phyloP scores from a whole-genome alignment of 1,284 basidiomycete species.

The Gymnopus androsaceus region DNA sequence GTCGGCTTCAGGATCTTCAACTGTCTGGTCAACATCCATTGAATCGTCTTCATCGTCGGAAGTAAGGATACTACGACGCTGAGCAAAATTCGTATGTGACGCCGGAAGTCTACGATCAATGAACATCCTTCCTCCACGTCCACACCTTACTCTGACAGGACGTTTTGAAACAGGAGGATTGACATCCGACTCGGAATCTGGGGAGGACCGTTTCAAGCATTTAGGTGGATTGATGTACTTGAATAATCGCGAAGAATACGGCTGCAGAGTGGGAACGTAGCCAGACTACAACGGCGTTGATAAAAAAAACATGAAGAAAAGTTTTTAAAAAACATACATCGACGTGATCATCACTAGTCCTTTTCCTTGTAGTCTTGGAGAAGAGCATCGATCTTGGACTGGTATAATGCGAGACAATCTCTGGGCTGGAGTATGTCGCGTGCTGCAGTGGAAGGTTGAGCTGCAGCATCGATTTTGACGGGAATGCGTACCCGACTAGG shows the following conservation, averaged over 20 bases:
- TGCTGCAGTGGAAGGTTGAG: conserved; percentile 36
- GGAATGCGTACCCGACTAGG: conserved; percentile 46
- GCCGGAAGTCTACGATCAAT: conserved; percentile 65
- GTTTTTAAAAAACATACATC: conserved; percentile 53
- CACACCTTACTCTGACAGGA: conserved; percentile 73
- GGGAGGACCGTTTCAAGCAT: conserved; percentile 37
- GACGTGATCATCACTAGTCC: conserved; percentile 80
- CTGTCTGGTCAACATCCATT: conserved; percentile 37
- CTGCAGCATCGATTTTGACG: conserved; percentile 42
- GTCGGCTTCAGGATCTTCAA: conserved; percentile 42
- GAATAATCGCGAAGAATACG: conserved; percentile 61
- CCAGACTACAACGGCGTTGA: conserved; percentile 46
- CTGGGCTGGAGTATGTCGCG: conserved; percentile 57
- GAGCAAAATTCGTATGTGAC: conserved; percentile 27
- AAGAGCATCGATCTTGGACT: conserved; percentile 68
- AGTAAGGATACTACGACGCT: conserved; percentile 9
- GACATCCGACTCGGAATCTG: conserved; percentile 32
- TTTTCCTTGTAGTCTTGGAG: conserved; percentile 69
- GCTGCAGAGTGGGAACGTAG: conserved; percentile 55
- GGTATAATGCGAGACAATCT: conserved; percentile 66
- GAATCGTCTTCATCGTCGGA: conserved; percentile 28
- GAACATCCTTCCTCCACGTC: conserved; percentile 80
- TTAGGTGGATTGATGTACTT: conserved; percentile 51
- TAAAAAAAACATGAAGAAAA: conserved; percentile 12
- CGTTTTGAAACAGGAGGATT: conserved; percentile 36